Conservation (phyloP, 805 yeast species). For the Tetrapisispora namnaoensis region DNA sequence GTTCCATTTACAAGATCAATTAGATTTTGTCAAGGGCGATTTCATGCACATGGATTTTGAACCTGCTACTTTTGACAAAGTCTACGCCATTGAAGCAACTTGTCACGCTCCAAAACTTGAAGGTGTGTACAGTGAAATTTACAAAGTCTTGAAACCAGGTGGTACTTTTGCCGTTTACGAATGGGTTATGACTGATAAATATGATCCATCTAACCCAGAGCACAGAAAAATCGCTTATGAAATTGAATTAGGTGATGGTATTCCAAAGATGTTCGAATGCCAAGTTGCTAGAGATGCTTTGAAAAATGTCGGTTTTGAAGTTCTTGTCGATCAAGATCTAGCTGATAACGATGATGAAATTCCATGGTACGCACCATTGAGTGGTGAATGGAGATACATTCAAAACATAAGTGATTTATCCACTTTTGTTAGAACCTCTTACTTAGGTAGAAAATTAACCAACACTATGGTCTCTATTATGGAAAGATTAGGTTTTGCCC, state of each 20-base stretch:
- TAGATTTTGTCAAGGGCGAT: conserved; percentile 89
- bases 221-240: conserved; percentile 95
- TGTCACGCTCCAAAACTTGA: conserved; percentile 95
- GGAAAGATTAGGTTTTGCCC: conserved; percentile 82
- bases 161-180: conserved; percentile 97
- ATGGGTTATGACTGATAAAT: conserved; percentile 96
- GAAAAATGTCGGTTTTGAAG: conserved; percentile 75
- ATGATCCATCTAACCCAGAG: conserved; percentile 76
- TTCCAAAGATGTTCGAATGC: conserved; percentile 87
- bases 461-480: conserved; percentile 69
- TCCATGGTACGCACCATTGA: conserved; percentile 96
- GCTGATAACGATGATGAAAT: conserved; percentile 74
- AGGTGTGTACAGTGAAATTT: conserved; percentile 92
- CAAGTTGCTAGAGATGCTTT: conserved; percentile 85
- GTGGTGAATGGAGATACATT: conserved; percentile 86
- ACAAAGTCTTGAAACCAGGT: conserved; percentile 93
- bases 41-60: conserved; percentile 98
- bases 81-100: conserved; percentile 97
- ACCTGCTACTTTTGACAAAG: conserved; percentile 85
- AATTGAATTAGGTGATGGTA: conserved; percentile 97
- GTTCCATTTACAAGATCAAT: conserved; percentile 57
- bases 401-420: conserved; percentile 69
- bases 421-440: conserved; percentile 83
- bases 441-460: conserved; percentile 76
- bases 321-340: conserved; percentile 66